phyloP scores from a whole-genome alignment of 257 asterid species.

The Nicotiana attenuata region DNA sequence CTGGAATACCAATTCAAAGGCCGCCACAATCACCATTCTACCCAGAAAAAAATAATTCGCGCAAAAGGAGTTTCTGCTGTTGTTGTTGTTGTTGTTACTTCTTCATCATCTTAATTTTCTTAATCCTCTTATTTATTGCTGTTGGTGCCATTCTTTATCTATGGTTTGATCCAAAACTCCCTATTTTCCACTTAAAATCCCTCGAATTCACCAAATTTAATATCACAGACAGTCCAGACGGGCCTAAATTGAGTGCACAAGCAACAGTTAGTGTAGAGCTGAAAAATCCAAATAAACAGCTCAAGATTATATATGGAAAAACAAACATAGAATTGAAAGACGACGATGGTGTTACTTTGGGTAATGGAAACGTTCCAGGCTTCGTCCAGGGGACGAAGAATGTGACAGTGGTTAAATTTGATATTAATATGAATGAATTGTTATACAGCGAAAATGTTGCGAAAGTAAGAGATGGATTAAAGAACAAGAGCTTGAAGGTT shows the following conservation, averaged over 20 bases:
- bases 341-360: background rate
- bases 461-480: background rate
- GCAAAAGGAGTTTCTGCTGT: slow-evolving; percentile 16
- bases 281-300: slow-evolving; percentile 28
- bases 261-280: slow-evolving; percentile 15
- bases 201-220: slow-evolving; percentile 25
- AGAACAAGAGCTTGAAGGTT: slow-evolving; percentile 8
- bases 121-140: slow-evolving; percentile 13
- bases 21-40: slow-evolving; percentile 15
- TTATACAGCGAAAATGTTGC: background rate
- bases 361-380: background rate
- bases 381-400: slow-evolving; percentile 8
- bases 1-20: slow-evolving; percentile 9
- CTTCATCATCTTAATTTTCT: slow-evolving; percentile 13
- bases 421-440: background rate
- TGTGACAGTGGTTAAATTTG: slow-evolving; percentile 9
- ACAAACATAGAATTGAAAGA: slow-evolving; percentile 14
- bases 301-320: slow-evolving; percentile 27
- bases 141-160: slow-evolving; percentile 26
- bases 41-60: background rate
- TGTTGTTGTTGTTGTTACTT: slow-evolving; percentile 35
- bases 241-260: slow-evolving; percentile 22
- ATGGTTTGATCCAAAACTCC: slow-evolving; percentile 40
- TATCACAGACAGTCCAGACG: slow-evolving; percentile 10
- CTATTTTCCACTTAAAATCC: slow-evolving; percentile 26